Evolutionary conservation across 306 rosid species (phyloP), one percentile per base, ranked within the genome.

Genomic region (Rosa persica): DNA sequence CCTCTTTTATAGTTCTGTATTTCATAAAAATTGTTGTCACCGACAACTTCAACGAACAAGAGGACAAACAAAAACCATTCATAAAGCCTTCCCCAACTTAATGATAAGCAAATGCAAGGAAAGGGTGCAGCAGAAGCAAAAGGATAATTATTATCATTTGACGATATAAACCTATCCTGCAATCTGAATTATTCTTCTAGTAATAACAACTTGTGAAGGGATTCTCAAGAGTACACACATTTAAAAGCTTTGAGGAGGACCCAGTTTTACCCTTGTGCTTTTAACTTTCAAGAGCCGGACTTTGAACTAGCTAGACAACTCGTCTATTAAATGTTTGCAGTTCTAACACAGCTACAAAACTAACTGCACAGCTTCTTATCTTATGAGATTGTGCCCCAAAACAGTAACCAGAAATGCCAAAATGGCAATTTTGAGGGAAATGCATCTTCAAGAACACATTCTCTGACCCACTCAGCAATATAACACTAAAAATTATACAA

Each of bases 1-100:
- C 97, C 95, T 81, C 85, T 74, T 82, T 81, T 84, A 82, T 87
- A 84, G 81, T 68, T 89, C 98, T 94, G 92, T 79, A 67, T 60
- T 79, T 79, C 80, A 83, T 61, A 23, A 69, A 67, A 8, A 49
- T 65, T 81, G 72, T 72, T 67, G 78, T 71, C 73, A 80, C 67
- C 67, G 52, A 76, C 69, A 61, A 20, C 48, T 48, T 74, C 22
- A 77, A 52, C 12, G 73, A 65, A 78, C 13, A 78, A 67, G 54
- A 47, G 54, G 5, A 15, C 44, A 42, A 42, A 23, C 44, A 75
- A 47, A 74, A 57, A 5, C 7, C 55, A 23, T 23, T 40, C 30
- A 74, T 16, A 54, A 22, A 73, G 12, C 49, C 10, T 58, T 74
- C 22, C 60, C 27, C 9, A n/a, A 58, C 70, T 60, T 60, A 49